A percentile compares a stretch with the other conserved stretches of the same genome.
phyloP scores from a whole-genome alignment of 306 rosid genomes.

The Fagus crenata region DNA sequence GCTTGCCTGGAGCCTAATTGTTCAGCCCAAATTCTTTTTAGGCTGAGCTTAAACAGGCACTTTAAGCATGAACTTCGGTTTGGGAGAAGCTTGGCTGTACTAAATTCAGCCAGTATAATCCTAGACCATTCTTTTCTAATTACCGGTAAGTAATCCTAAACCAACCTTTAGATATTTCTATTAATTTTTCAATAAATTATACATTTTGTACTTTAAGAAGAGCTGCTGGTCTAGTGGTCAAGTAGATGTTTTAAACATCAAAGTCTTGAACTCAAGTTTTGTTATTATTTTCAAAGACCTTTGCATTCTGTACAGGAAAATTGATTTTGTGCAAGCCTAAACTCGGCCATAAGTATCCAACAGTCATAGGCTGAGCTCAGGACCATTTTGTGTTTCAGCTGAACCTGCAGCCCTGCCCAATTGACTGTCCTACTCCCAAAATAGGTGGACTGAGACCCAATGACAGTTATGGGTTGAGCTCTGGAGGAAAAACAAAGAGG shows the following conservation, averaged over 20 bases:
- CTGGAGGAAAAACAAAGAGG: neutral
- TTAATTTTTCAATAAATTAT: neutral
- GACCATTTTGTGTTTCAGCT: neutral
- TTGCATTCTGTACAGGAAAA: neutral
- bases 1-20: neutral
- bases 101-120: neutral
- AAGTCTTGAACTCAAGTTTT: no score
- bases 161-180: neutral
- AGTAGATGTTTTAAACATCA: no score
- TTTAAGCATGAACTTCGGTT: neutral
- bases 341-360: neutral
- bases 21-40: neutral
- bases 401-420: neutral
- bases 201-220: neutral
- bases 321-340: neutral
- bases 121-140: no score
- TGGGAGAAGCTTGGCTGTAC: neutral
- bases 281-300: neutral
- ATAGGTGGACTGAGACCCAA: neutral
- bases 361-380: neutral
- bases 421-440: neutral
- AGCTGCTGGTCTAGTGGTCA: neutral
- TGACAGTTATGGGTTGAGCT: neutral
- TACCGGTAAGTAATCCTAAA: neutral
- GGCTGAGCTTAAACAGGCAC: neutral